Evolutionary conservation across 768 basidiomycete genomes (phyloP).

Genomic region (Boletus rubescentipes): DNA sequence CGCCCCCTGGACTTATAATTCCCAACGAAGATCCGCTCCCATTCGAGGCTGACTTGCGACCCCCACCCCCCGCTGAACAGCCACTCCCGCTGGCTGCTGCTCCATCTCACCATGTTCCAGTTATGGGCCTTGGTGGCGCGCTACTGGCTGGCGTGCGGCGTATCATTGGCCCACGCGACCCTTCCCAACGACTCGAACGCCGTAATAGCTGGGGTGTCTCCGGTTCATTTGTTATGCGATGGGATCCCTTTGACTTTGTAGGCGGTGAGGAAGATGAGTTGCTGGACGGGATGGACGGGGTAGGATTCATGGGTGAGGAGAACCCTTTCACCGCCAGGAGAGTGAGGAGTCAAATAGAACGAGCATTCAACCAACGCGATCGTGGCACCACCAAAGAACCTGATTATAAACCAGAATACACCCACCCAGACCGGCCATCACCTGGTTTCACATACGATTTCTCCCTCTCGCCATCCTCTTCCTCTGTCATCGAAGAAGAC

Average conservation of each 20-base stretch:
- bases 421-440: constrained; percentile 55
- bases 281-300: constrained; percentile 19
- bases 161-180: constrained; percentile 17
- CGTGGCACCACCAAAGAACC: constrained; percentile 23
- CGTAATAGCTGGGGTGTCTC: constrained; percentile 24
- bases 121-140: constrained; percentile 67
- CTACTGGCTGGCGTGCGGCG: constrained; percentile 45
- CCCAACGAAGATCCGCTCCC: constrained; percentile 52
- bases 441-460: constrained; percentile 75
- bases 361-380: constrained; percentile 22
- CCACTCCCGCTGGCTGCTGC: constrained; percentile 38
- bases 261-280: constrained; percentile 12
- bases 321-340: constrained; percentile 11
- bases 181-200: constrained; percentile 12
- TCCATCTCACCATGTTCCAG: constrained; percentile 56
- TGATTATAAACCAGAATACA: constrained; percentile 59
- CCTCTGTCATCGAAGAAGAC: constrained; percentile 42
- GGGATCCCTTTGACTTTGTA: constrained; percentile 27
- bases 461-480: constrained; percentile 35
- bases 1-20: constrained; percentile 44
- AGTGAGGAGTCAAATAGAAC: constrained; percentile 23
- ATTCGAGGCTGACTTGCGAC: constrained; percentile 42
- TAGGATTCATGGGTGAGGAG: constrained; percentile 17
- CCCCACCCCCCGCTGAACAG: constrained; percentile 19
- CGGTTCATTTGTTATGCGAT: constrained; percentile 31